Base-by-base conservation (phyloP, 106 monocot genomes). In the Platanthera zijinensis region DNA sequence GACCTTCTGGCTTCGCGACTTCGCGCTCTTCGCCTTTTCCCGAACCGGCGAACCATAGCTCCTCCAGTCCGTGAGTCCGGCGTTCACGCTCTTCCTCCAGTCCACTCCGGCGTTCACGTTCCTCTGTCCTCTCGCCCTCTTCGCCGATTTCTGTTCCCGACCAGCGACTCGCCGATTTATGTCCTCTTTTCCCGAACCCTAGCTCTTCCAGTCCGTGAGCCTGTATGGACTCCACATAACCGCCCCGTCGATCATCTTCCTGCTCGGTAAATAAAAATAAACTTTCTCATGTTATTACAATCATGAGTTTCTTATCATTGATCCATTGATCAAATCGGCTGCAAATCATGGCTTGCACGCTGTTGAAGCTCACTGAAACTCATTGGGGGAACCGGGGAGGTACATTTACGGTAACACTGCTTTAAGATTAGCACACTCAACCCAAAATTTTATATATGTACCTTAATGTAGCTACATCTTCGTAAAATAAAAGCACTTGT, bases 211-310 rank as follows among this genome's bases (percentile, higher is more conserved):
- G n/a, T n/a, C n/a, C n/a, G n/a, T n/a, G 97, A 97, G 52, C 97
- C 91, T 50, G 86, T 97, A 48, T 97, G 97, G 97, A 97, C 94
- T 78, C 97, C 94, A 6, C 94, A 81, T 48, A 94, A 97, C 61
- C 89, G 97, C 5, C 97, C 97, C 10, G 85, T 86, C 78, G 97
- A 97, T 59, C 75, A 97, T 56, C 94, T 97, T 19, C 84, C 86
- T 18, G 94, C 97, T 11, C 94, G 97, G 97, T 94, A 88, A n/a
- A 39, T 11, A 25, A 14, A 59, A 18, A 14, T 6, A 66, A 3
- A 11, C 11, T 32, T 32, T 66, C 66, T 17, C 66, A 11, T 66
- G 10, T 30, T 32, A 32, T 32, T 66, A 10, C 30, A 30, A 30
- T 10, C 8, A 66, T 28, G 50, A 49, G 45, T 21, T 12, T 17